Base-by-base conservation (phyloP, 176 grass and related monocot species). In the Phragmites australis region DNA sequence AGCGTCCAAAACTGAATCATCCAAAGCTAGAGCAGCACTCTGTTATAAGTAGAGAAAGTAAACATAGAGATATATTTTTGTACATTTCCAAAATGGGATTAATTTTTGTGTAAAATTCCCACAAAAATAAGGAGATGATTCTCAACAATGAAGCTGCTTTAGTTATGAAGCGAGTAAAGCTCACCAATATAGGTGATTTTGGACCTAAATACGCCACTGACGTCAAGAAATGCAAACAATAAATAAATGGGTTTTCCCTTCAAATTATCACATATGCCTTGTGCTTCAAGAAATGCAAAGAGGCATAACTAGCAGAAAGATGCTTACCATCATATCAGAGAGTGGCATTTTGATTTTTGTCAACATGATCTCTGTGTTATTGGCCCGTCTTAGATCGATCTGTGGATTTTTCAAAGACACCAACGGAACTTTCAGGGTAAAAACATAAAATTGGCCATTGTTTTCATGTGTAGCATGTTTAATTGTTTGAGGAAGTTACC, bases 291-390 rank as follows among this genome's bases (percentile, higher is more conserved):
- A 68, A 62, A 58, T 42, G 19, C 17, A 68, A 75, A 77, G 47
- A 39, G 8, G 56, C 37, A 70, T 47, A 68, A 27, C 54, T 83
- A 48, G 19, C 52, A 66, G 65, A 8, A 75, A 77, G 21, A 85
- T 74, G 41, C 76, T 79, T 82, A 97, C 94, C 94, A 97, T 90
- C 91, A 97, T 97, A 77, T 97, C 94, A 51, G 89, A 45, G 44
- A 94, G 81, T 11, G 94, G 94, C 94, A 97, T 97, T 85, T 97
- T 97, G 81, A 97, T 97, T 90, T 94, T 97, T n/a, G 94, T 97
- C 82, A 97, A 82, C 94, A 97, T 97, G 83, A 97, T 97, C 68
- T 97, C 94, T 34, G 92, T 92, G 70, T 97, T 97, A 87, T 94
- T 94, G n/a, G 94, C 94, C 68, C 94, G 77, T 73, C 89, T 87